phyloP scores from a whole-genome alignment of 2,329 filamentous ascomycete species.

The Stemphylium vesicarium region DNA sequence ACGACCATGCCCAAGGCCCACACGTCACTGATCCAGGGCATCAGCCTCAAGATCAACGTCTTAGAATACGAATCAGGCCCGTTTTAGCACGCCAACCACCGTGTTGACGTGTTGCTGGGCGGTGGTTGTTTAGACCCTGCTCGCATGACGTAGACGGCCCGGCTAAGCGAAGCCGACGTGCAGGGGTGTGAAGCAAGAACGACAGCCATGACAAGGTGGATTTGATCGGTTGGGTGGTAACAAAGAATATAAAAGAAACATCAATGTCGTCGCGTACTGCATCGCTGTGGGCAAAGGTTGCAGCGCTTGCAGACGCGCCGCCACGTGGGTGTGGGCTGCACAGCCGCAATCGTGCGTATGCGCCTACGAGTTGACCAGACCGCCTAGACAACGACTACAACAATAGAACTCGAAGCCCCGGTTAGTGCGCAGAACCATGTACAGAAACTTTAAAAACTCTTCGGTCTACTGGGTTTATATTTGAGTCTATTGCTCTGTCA shows the following conservation, averaged over 20 bases:
- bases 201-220: neutral
- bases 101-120: conserved; percentile 29
- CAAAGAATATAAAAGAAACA: conserved; percentile 1
- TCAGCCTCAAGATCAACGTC: conserved; percentile 28
- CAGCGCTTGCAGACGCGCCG: neutral
- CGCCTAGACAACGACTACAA: neutral
- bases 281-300: conserved; percentile 1
- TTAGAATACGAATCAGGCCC: conserved; percentile 6
- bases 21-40: conserved; percentile 13
- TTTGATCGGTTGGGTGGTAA: neutral
- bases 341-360: conserved; percentile 9
- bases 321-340: conserved; percentile 6
- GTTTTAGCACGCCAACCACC: conserved; percentile 22
- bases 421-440: neutral
- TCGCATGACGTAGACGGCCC: conserved; percentile 18
- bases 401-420: neutral
- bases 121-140: conserved; percentile 18
- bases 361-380: neutral
- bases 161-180: conserved; percentile 16
- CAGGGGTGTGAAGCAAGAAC: conserved; percentile 24
- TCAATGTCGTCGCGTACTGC: neutral
- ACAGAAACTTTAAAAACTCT: neutral
- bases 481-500: conserved; percentile 24
- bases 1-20: conserved; percentile 2
- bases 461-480: conserved; percentile 20